Evolutionary conservation across 129 eudicot genomes (phyloP).

Genomic region (Flaveria ramosissima): DNA sequence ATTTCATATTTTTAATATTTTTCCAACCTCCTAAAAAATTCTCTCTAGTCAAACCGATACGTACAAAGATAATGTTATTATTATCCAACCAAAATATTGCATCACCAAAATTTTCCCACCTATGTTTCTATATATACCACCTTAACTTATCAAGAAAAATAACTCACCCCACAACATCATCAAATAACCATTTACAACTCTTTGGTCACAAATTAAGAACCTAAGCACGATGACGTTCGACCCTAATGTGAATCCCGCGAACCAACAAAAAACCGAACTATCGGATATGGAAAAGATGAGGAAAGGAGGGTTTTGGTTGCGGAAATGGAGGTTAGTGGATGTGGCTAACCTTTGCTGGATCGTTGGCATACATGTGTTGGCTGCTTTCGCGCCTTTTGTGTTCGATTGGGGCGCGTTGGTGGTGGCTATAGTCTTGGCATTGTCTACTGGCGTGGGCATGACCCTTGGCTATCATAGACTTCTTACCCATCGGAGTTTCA

Average conservation of each 20-base stretch:
- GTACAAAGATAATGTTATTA: too few species aligned
- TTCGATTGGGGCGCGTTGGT: neutral
- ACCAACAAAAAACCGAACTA: neutral
- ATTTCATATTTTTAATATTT: too few species aligned
- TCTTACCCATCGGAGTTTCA: conserved; percentile 2
- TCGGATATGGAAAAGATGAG: conserved; percentile 6
- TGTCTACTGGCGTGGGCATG: neutral
- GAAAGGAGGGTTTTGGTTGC: conserved; percentile 16
- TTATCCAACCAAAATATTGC: too few species aligned
- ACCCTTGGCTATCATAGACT: conserved; percentile 15
- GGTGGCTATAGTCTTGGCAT: neutral
- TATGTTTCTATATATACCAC: neutral
- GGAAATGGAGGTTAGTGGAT: conserved; percentile 7
- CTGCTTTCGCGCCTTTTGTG: conserved; percentile 9
- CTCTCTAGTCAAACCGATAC: too few species aligned
- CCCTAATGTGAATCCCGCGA: neutral
- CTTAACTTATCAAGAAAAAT: neutral
- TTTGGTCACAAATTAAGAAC: neutral
- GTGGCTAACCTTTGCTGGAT: conserved; percentile 2
- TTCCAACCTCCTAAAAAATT: too few species aligned
- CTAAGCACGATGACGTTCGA: neutral
- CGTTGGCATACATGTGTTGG: conserved; percentile 3
- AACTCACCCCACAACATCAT: neutral
- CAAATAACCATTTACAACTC: neutral
- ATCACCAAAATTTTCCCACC: too few species aligned